Conservation (phyloP, 176 grass and related monocot species). For the Miscanthus lutarioriparius region DNA sequence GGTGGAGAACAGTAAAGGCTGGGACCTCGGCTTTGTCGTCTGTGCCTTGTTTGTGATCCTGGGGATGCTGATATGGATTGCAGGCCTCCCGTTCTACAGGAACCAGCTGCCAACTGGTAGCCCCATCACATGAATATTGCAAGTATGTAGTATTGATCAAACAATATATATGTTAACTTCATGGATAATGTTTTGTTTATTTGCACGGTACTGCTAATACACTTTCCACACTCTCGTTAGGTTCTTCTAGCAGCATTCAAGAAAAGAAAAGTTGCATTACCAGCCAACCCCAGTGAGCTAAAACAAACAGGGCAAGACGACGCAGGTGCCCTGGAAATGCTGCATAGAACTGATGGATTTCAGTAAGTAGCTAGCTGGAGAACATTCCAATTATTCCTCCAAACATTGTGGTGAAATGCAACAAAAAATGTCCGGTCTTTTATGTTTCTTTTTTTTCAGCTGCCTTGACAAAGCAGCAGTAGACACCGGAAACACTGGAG, state of each 20-base stretch:
- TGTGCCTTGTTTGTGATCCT: constrained; percentile 41
- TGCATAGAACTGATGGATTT: constrained; percentile 53
- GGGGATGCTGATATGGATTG: constrained; percentile 44
- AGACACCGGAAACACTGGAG: constrained; percentile 24
- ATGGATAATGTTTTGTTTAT: neutral
- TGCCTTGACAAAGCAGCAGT: constrained; percentile 76
- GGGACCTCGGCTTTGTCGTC: constrained; percentile 60
- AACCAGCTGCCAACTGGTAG: constrained; percentile 63
- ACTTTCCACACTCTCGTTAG: constrained; percentile 6
- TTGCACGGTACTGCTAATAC: neutral
- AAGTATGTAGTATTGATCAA: constrained; percentile 42
- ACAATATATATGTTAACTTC: neutral
- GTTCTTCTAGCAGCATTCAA: constrained; percentile 61
- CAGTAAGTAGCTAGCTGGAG: constrained; percentile 34
- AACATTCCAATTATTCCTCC: neutral
- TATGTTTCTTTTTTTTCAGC: constrained; percentile 17
- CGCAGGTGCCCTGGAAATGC: constrained; percentile 14
- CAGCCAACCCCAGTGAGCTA: constrained; percentile 34
- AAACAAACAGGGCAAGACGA: constrained; percentile 32
- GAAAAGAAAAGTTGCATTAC: constrained; percentile 54
- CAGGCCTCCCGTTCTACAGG: constrained; percentile 62
- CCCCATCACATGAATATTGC: constrained; percentile 61
- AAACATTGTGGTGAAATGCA: neutral
- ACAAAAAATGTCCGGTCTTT: neutral
- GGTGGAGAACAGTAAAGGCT: constrained; percentile 61